phyloP scores from a whole-genome alignment of 352 stramenopile genomes.

The Phytophthora pluvialis region DNA sequence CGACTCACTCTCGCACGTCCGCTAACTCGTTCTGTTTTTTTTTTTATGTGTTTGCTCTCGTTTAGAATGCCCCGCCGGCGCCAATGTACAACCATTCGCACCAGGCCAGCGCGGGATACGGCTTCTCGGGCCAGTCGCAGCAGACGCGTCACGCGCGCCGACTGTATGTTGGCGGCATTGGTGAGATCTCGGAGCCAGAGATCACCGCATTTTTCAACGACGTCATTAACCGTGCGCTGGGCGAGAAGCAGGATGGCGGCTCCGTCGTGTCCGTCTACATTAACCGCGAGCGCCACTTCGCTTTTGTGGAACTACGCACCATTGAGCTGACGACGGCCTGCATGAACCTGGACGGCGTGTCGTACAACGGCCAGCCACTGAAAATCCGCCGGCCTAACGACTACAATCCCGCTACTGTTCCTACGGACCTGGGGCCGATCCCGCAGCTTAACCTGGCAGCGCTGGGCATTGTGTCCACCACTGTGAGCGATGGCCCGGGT shows the following conservation, averaged over 20 bases:
- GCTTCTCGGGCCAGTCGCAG: conserved; percentile 67
- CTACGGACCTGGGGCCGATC: conserved; percentile 86
- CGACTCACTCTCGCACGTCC: conserved; percentile 23
- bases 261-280: conserved; percentile 94
- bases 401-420: conserved; percentile 94
- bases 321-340: conserved; percentile 97
- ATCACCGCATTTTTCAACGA: conserved; percentile 93
- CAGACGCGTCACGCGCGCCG: conserved; percentile 96
- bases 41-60: conserved; percentile 21
- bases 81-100: conserved; percentile 33
- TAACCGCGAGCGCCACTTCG: conserved; percentile 96
- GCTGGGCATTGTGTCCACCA: conserved; percentile 95
- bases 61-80: conserved; percentile 30
- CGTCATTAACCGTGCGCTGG: conserved; percentile 88
- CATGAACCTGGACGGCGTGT: conserved; percentile 96
- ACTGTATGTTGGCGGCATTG: conserved; percentile 96
- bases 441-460: conserved; percentile 90
- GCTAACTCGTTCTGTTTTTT: conserved; percentile 41
- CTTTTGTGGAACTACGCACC: conserved; percentile 97
- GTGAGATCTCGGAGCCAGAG: conserved; percentile 84
- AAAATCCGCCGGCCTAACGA: conserved; percentile 98
- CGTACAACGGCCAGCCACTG: conserved; percentile 93
- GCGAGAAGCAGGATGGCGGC: conserved; percentile 74
- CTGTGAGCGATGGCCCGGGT: conserved; percentile 96
- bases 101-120: conserved; percentile 22